Evolutionary conservation across 1,284 basidiomycete species (phyloP).

Genomic region (Irpex sp.): DNA sequence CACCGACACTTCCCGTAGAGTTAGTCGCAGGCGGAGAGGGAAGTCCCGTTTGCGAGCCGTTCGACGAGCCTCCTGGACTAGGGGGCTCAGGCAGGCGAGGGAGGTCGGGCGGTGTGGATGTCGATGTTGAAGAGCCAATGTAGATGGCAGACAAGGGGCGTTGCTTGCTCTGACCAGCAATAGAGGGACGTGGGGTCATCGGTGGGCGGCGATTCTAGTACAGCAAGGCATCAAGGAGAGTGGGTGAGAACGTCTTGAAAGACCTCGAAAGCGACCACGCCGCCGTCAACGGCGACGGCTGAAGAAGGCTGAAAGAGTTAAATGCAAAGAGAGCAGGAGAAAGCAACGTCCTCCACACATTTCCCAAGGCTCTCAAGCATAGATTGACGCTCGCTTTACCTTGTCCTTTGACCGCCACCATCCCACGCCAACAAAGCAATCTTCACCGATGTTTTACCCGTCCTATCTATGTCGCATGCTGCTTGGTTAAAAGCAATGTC

Average conservation of each 20-base stretch:
- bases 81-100: slow-evolving; percentile 71
- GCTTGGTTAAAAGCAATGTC: background rate
- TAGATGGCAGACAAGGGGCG: slow-evolving; percentile 45
- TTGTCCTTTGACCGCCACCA: slow-evolving; percentile 3
- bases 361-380: background rate
- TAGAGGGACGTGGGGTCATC: slow-evolving; percentile 31
- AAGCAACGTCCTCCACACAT: slow-evolving; percentile 3
- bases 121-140: slow-evolving; percentile 33
- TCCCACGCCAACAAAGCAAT: background rate
- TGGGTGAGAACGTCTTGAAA: slow-evolving; percentile 12
- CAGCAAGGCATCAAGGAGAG: slow-evolving; percentile 26
- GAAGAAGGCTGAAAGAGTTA: background rate
- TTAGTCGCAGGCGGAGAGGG: slow-evolving; percentile 79
- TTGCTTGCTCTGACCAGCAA: slow-evolving; percentile 25
- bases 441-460: background rate
- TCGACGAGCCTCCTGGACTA: slow-evolving; percentile 48
- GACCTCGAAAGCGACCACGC: slow-evolving; percentile 12
- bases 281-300: slow-evolving; percentile 18
- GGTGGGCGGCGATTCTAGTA: slow-evolving; percentile 15
- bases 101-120: slow-evolving; percentile 33
- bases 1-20: slow-evolving; percentile 73
- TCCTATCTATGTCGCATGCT: background rate
- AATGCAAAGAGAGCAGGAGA: slow-evolving; percentile 5
- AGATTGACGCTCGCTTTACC: background rate
- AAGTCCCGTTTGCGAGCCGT: slow-evolving; percentile 48